Evolutionary conservation across 2,329 filamentous ascomycete genomes (phyloP).

Genomic region (Neodidymelliopsis sp.): DNA sequence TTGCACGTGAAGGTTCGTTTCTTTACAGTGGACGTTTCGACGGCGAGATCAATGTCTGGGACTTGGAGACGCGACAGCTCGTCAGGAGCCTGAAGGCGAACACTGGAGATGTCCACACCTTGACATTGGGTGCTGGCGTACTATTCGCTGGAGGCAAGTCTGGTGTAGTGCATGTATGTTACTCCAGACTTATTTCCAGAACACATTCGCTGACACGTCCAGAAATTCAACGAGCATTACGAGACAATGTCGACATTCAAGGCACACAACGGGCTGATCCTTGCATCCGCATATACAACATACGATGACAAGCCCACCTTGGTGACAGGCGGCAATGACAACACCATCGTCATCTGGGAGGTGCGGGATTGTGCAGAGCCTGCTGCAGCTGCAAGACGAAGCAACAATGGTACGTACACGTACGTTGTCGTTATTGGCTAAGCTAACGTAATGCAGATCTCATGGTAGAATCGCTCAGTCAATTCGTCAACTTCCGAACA

Average conservation of each 20-base stretch:
- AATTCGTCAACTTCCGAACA: slow-evolving; percentile 91
- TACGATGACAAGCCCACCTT: slow-evolving; percentile 80
- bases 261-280: slow-evolving; percentile 85
- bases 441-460: slow-evolving; percentile 57
- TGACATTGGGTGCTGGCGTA: slow-evolving; percentile 84
- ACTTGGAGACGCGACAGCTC: slow-evolving; percentile 91
- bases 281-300: slow-evolving; percentile 79
- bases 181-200: accelerated
- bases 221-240: slow-evolving; percentile 83
- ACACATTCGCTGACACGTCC: not conserved
- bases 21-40: slow-evolving; percentile 89
- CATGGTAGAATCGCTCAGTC: slow-evolving; percentile 70
- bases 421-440: slow-evolving; percentile 5
- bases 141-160: slow-evolving; percentile 90
- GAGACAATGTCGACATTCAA: slow-evolving; percentile 79
- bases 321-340: slow-evolving; percentile 93
- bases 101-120: slow-evolving; percentile 81
- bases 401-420: slow-evolving; percentile 61
- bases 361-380: slow-evolving; percentile 64
- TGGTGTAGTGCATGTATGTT: slow-evolving; percentile 76
- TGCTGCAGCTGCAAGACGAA: slow-evolving; percentile 56
- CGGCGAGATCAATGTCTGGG: slow-evolving; percentile 94
- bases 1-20: slow-evolving; percentile 89
- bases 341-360: slow-evolving; percentile 88
- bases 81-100: slow-evolving; percentile 85